Conservation (phyloP, 805 yeast species). For the Saccharomycopsis sp. region DNA sequence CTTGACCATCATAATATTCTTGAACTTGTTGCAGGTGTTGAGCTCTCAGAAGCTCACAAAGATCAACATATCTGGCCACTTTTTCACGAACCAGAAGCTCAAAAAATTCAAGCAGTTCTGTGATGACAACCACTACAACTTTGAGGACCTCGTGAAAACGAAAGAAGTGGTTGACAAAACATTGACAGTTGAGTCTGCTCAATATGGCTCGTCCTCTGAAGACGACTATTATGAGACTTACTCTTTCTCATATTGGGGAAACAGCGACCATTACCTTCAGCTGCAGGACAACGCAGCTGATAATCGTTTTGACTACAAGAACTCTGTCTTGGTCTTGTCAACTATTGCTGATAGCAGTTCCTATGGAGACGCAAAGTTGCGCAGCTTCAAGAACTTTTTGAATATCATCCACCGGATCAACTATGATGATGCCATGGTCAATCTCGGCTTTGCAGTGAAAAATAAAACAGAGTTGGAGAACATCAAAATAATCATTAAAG, state of each 20-base stretch:
- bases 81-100: neutral
- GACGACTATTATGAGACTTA: neutral
- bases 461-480: slow-evolving; percentile 4
- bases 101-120: neutral
- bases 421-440: neutral
- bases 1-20: neutral
- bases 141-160: neutral
- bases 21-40: neutral
- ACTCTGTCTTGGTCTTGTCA: slow-evolving; percentile 10
- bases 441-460: slow-evolving; percentile 13
- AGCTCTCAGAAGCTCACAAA: neutral
- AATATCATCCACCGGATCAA: slow-evolving; percentile 7
- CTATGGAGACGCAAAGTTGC: slow-evolving; percentile 8
- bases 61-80: neutral
- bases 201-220: neutral
- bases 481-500: slow-evolving; percentile 1
- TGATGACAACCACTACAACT: neutral
- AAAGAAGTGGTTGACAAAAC: neutral
- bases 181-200: neutral
- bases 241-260: neutral
- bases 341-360: slow-evolving; percentile 8
- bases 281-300: neutral
- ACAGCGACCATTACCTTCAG: neutral
- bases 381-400: slow-evolving; percentile 12
- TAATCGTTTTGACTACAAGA: slow-evolving; percentile 1